Evolutionary conservation across 306 rosid genomes (phyloP), one percentile per base, ranked within the genome.

Genomic region (Cyclanthera cordifolia): DNA sequence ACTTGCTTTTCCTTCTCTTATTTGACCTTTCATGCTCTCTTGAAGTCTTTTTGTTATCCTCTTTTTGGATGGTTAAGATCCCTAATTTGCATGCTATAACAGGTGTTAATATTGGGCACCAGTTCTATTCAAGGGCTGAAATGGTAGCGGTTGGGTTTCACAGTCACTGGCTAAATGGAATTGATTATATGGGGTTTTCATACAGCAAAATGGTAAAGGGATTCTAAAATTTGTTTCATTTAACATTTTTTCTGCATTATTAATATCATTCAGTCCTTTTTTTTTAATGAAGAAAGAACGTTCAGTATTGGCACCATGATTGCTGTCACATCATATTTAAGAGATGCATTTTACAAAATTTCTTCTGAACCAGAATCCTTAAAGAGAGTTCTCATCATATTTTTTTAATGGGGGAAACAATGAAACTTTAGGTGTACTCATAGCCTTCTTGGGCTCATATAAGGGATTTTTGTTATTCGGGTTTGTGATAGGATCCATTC

Each of bases 71-170:
- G 43, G 43, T 37, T 37, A 8, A 37, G 43, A 37, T 37, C 43
- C 43, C 51, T 66, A 37, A 25, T 70, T 53, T 20, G 5, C 16
- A 19, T 27, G 34, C 43, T 24, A 25, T 25, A 27, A 63, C 73
- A 93, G 99, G 99, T 56, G 79, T 94, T 83, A 83, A 70, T 56
- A 96, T 86, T 71, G 99, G 99, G 43, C 87, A 94, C 80, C 95
- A 86, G 74, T 94, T 94, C 75, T 94, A 83, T 88, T 88, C 97
- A 59, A 95, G 99, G 59, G 95, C 95, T 79, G 99, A 94, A 85
- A 94, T 94, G 99, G 97, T 88, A 24, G 90, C 74, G 17, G 85
- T 94, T 81, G 99, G 99, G 73, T 88, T 88, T 75, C 99, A 94
- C 73, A 79, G 95, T 76, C 99, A 94, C 63, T 94, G 99, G 99